phyloP scores from a whole-genome alignment of 1,284 basidiomycete species.

The Ustanciosporium gigantosporum region DNA sequence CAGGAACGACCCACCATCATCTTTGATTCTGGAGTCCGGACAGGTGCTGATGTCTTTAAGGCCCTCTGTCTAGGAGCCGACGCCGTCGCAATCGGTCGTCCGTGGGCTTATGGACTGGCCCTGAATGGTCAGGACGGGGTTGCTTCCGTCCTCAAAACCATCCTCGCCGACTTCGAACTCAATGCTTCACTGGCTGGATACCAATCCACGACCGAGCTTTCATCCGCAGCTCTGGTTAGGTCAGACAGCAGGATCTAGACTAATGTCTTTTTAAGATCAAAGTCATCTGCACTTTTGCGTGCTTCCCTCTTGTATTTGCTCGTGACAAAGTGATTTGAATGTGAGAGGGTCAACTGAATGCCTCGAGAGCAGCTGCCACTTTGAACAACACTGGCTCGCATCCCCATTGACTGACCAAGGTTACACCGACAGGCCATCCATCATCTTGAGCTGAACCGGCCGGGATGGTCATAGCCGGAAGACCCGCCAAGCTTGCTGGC shows the following conservation, averaged over 20 bases:
- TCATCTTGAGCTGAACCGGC: constrained; percentile 58
- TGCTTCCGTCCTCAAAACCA: constrained; percentile 37
- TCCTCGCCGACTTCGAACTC: constrained; percentile 53
- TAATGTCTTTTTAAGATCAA: not conserved
- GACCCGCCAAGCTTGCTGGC: constrained; percentile 83
- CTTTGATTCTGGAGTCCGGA: constrained; percentile 52
- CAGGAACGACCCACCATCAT: constrained; percentile 43
- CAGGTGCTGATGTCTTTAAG: constrained; percentile 53
- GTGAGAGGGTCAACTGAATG: too few species aligned
- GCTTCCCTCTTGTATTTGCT: not conserved
- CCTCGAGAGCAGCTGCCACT: constrained; percentile 66
- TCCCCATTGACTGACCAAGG: constrained; percentile 88
- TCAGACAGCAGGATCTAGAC: constrained; percentile 18
- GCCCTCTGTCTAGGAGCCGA: constrained; percentile 54
- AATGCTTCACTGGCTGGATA: constrained; percentile 24
- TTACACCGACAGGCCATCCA: constrained; percentile 81
- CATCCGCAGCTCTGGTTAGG: constrained; percentile 12
- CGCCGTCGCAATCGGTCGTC: constrained; percentile 52
- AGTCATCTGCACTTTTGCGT: too few species aligned
- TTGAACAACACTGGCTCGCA: constrained; percentile 71
- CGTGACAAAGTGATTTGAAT: not conserved
- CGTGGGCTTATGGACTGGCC: constrained; percentile 53
- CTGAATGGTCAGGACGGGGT: constrained; percentile 51
- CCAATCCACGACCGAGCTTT: constrained; percentile 11
- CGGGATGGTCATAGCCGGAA: constrained; percentile 81